Base-by-base conservation (phyloP, 225 moss, liverwort and hornwort genomes). In the Bryoerythrophyllum caledonicum region DNA sequence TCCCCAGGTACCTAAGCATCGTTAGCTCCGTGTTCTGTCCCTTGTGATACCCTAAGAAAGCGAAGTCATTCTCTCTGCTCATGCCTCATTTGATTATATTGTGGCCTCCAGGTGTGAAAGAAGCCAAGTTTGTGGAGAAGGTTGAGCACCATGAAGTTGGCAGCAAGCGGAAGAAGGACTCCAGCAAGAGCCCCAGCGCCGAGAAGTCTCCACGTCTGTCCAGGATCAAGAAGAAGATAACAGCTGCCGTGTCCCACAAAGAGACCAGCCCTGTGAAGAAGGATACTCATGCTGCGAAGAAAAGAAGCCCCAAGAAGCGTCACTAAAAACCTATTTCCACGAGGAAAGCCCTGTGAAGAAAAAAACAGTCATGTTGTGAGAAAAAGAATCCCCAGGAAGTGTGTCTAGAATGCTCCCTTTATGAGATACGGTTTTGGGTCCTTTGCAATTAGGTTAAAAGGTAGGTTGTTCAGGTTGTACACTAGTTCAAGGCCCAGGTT, bases 121-220 rank as follows among this genome's bases (percentile, higher is more conserved):
- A 78, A 76, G 84, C 74, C 16, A 72, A 25, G 19, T 77, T 88
- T 41, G 78, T 82, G 41, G 88, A 82, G 52, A 74, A 73, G 65
- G 25, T 82, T 65, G 82, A 78, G 65, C 73, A 62, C n/a, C 63
- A 75, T 43, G 75, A 70, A 76, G 82, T 23, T 17, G 65, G 76
- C 16, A 85, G 59, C 60, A 88, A 82, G 40, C 74, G 80, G 20
- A 85, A 82, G 67, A 66, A 49, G 4, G 40, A 51, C 26, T 25
- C 73, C 0, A 60, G 46, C 63, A 59, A 61, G 34, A 58, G 76
- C 43, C 30, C 70, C 53, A 78, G 85, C 73, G 73, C 82, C 15
- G 80, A 82, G 24, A 85, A 82, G 8, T 88, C 85, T 63, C 88
- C 88, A 35, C 88, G 85, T 58, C 70, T 85, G 19, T 88, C 85